Percentiles rank a stretch among this genome's conserved stretches.
phyloP scores from a whole-genome alignment of 306 rosid genomes.

The Rosa rugosa region DNA sequence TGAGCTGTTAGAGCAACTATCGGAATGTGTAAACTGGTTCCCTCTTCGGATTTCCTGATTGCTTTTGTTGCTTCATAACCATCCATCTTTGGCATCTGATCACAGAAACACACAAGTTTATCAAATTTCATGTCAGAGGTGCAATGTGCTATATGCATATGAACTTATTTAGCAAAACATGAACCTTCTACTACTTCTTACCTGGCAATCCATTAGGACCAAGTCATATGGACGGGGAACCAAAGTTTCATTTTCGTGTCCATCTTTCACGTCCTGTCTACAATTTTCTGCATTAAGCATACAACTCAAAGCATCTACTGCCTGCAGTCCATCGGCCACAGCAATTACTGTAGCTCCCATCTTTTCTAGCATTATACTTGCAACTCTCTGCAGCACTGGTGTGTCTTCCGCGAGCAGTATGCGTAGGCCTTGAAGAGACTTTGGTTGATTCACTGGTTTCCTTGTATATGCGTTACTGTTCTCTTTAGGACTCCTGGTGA shows the following conservation, averaged over 20 bases:
- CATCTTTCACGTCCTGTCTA: constrained; percentile 42
- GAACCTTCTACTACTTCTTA: constrained; percentile 32
- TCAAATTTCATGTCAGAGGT: constrained; percentile 1
- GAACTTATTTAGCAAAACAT: neutral
- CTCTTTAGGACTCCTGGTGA: constrained; percentile 16
- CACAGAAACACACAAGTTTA: constrained; percentile 14
- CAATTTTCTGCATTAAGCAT: constrained; percentile 45
- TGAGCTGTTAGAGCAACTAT: constrained; percentile 97
- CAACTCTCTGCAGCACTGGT: constrained; percentile 92
- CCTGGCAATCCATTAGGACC: constrained; percentile 99
- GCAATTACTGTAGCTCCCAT: constrained; percentile 92
- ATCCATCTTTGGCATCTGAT: constrained; percentile 99
- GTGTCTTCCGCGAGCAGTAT: constrained; percentile 95
- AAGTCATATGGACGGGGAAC: constrained; percentile 59
- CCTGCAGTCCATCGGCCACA: constrained; percentile 86
- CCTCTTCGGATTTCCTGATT: constrained; percentile 83
- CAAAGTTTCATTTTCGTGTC: constrained; percentile 43
- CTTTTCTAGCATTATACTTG: constrained; percentile 95
- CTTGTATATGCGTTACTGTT: constrained; percentile 35
- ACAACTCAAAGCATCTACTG: constrained; percentile 78
- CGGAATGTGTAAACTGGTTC: constrained; percentile 69
- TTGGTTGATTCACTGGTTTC: constrained; percentile 45
- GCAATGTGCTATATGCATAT: neutral
- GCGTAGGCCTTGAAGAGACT: constrained; percentile 77
- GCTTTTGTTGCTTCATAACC: constrained; percentile 96